A percentile compares a stretch with the other conserved stretches of the same genome.
phyloP scores from a whole-genome alignment of 2,329 filamentous ascomycete genomes.

The Magnaporthiopsis incrustans region DNA sequence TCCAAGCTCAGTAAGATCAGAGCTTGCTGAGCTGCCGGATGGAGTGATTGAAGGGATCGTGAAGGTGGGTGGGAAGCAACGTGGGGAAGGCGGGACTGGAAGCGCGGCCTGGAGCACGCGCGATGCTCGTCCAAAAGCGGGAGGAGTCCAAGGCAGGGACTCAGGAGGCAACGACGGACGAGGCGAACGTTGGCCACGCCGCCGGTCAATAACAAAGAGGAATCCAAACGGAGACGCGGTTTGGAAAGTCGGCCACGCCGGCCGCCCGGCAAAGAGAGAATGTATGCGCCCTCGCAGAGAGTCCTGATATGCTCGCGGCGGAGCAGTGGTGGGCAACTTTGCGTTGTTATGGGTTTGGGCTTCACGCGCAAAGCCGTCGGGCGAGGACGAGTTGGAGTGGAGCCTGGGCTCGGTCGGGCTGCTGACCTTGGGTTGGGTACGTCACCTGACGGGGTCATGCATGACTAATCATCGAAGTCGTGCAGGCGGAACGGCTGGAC shows the following conservation, averaged over 20 bases:
- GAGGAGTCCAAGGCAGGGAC: neutral
- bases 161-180: neutral
- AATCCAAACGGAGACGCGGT: neutral
- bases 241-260: neutral
- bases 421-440: neutral
- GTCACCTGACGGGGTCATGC: neutral
- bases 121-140: neutral
- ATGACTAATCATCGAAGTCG: neutral
- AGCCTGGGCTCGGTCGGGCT: neutral
- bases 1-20: constrained; percentile 2
- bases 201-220: neutral
- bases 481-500: neutral
- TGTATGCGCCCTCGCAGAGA: neutral
- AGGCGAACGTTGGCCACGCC: constrained; percentile 1
- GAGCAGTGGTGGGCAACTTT: neutral
- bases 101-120: neutral
- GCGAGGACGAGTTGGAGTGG: neutral
- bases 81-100: neutral
- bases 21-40: constrained; percentile 4
- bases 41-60: neutral
- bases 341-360: neutral
- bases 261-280: neutral
- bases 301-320: neutral
- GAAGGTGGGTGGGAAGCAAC: neutral
- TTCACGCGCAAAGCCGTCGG: neutral